Evolutionary conservation across 768 basidiomycete genomes (phyloP), one percentile per base, ranked within the genome.

Genomic region (Xanthoconium stramineum): DNA sequence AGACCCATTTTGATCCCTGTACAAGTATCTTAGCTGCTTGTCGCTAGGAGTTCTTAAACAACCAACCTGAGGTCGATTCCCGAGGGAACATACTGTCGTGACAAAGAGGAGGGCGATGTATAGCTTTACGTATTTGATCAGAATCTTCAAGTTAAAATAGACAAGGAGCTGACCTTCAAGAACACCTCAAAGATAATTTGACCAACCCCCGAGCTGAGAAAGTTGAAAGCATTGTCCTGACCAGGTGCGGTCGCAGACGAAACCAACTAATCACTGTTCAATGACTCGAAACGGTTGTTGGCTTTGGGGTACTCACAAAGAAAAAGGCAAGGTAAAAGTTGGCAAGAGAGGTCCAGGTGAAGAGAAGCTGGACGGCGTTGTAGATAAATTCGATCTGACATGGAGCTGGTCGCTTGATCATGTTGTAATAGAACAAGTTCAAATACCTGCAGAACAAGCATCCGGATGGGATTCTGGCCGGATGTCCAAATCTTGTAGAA

Each of bases 251-350:
- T 93, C 6, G 93, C 91, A 2, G 91, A 89, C 30, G 84, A 84
- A 52, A 94, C 87, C 55, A 96, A 76, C 88, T 93, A 73, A 65
- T 61, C 63, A 63, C 62, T 2, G 47, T 43, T 57, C 65, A 64
- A 47, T 72, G 37, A 44, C 57, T 49, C n/a, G 47, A 6, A 58
- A 20, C 65, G 49, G 30, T 60, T 32, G 45, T 66, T 65, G 1
- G 55, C 49, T 15, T 63, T 30, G n/a, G 24, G 57, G 46, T 17
- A 78, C 89, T 74, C 63, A 91, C 89, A 73, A 94, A 95, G 81
- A 90, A 95, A 78, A 95, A 94, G 40, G 93, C 90, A 50, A 96
- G 79, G 70, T 93, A 97, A 75, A 94, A 97, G 70, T 95, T 96
- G 33, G 91, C 94, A 43, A 96, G 76, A 15, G 88, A 83, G 10